These are phyloP conservation scores for Xylariomycetidae sp. DNA, from an alignment of 2,329 filamentous ascomycete species.

Conservation along the genomic window DNA sequence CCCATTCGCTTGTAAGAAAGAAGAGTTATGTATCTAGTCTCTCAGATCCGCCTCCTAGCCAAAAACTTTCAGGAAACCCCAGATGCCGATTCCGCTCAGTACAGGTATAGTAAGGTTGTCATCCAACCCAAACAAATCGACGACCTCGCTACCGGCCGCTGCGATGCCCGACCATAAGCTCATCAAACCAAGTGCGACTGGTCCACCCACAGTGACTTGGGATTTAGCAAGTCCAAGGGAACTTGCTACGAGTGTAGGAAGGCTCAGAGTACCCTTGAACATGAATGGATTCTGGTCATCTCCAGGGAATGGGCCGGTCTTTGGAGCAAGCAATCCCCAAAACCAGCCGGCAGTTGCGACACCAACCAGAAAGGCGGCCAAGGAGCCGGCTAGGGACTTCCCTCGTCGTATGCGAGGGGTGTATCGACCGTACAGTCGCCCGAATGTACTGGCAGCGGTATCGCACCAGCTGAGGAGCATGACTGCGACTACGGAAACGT, in stretches of 20 bases:
- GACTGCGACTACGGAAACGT: slow-evolving; percentile 84
- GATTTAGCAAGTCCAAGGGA: slow-evolving; percentile 56
- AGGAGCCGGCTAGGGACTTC: slow-evolving; percentile 86
- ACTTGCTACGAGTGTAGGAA: slow-evolving; percentile 58
- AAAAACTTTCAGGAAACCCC: slow-evolving; percentile 87
- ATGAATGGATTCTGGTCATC: slow-evolving; percentile 71
- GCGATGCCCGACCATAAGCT: slow-evolving; percentile 84
- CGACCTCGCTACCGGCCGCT: slow-evolving; percentile 81
- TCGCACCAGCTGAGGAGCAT: slow-evolving; percentile 96
- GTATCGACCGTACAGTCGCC: slow-evolving; percentile 81
- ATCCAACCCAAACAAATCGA: slow-evolving; percentile 91
- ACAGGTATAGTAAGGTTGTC: slow-evolving; percentile 97
- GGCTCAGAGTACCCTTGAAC: slow-evolving; percentile 70
- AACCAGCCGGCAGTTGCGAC: slow-evolving; percentile 79
- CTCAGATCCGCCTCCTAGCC: too few relatives aligned
- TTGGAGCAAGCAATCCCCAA: slow-evolving; percentile 80
- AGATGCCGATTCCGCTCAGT: slow-evolving; percentile 81
- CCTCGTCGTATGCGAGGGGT: slow-evolving; percentile 80
- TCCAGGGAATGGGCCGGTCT: slow-evolving; percentile 60
- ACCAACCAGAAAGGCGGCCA: slow-evolving; percentile 79
- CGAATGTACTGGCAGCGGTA: slow-evolving; percentile 92
- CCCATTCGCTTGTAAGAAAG: too few relatives aligned
- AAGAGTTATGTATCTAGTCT: too few relatives aligned
- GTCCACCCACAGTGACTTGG: slow-evolving; percentile 62
- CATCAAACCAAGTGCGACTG: slow-evolving; percentile 71